Base-by-base conservation (phyloP, 2,329 filamentous ascomycete genomes). In the Botrytis squamosa region DNA sequence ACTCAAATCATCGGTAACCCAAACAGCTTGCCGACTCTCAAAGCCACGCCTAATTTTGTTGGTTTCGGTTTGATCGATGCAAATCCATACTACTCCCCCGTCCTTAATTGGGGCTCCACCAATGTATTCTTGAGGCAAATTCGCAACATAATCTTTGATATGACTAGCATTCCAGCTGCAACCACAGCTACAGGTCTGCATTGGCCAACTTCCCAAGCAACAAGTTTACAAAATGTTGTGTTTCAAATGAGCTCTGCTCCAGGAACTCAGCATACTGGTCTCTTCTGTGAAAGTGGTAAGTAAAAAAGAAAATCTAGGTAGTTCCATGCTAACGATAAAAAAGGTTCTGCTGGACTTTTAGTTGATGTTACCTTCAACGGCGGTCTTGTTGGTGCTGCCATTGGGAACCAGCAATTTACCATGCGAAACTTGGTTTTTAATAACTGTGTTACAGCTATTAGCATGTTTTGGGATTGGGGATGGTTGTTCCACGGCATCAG, bases 61-160 rank as follows among this genome's bases (percentile, higher is more conserved):
- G 95, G 90, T 88, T 92, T 89, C 83, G 90, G 89, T 79, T 93
- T 84, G 90, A 92, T 98, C 76, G 94, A 98, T 81, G 87, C 93
- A 4, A 90, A 98, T 80, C 94, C 93, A 0, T 98, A 98, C 59
- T 84, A 85, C 1, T 90, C 91, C 46, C 85, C 86, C 84, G 36
- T 7, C 4, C 92, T 93, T 84, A 92, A 89, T 88, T 93, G 90
- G 83, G 90, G 89, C 78, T 93, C 94, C 83, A 91, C 93, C 81
- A 90, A 88, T 76, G 88, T 91, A 14, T 93, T 93, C 81, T 90
- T 86, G 78, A 85, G 90, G 64, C 88, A 90, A 76, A 86, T 92
- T 73, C 85, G 89, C 16, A 93, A 93, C 78, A 85, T 93, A 68
- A 83, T 90, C 73, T 84, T 93, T 55, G 90, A 93, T 78, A 83